phyloP scores from a whole-genome alignment of 2,329 filamentous ascomycete genomes.

The Parasarocladium wereldwijsianum region DNA sequence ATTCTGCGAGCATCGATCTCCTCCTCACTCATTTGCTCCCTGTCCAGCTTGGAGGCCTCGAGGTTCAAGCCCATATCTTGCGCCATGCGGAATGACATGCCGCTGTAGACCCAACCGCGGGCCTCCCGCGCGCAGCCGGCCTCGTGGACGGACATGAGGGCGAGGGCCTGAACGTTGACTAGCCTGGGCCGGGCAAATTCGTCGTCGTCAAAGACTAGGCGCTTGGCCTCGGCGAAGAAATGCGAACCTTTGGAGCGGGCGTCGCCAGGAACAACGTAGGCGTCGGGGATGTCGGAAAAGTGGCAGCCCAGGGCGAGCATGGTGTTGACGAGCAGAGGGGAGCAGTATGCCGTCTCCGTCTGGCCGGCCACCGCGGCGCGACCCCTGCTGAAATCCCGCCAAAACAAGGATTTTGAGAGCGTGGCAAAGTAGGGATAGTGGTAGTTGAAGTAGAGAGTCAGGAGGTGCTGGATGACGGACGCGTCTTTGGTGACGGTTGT shows the following conservation, averaged over 20 bases:
- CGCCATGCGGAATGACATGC: constrained; percentile 97
- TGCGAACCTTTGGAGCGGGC: constrained; percentile 83
- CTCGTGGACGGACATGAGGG: constrained; percentile 91
- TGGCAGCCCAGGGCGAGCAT: constrained; percentile 90
- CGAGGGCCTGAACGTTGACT: constrained; percentile 83
- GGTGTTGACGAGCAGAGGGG: constrained; percentile 77
- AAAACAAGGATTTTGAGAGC: constrained; percentile 74
- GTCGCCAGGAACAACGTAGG: constrained; percentile 56
- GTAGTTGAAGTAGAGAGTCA: constrained; percentile 98
- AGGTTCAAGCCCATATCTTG: constrained; percentile 86
- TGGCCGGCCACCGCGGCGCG: constrained; percentile 31
- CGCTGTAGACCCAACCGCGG: constrained; percentile 96
- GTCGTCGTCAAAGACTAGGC: constrained; percentile 77
- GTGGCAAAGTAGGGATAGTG: constrained; percentile 95
- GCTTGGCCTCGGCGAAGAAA: constrained; percentile 89
- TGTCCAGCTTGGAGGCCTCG: constrained; percentile 53
- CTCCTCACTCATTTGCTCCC: constrained; percentile 52
- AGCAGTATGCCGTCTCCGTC: constrained; percentile 62
- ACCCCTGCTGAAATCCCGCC: constrained; percentile 67
- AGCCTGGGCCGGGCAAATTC: constrained; percentile 82
- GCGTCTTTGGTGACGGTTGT: constrained; percentile 71
- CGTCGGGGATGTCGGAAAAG: constrained; percentile 65
- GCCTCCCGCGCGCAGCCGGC: constrained; percentile 88
- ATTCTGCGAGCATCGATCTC: constrained; percentile 82
- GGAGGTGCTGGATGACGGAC: constrained; percentile 66